A percentile compares a stretch with the other conserved stretches of the same genome.
Conservation (phyloP, 1,284 basidiomycete genomes). For the Rhodofomes roseus region DNA sequence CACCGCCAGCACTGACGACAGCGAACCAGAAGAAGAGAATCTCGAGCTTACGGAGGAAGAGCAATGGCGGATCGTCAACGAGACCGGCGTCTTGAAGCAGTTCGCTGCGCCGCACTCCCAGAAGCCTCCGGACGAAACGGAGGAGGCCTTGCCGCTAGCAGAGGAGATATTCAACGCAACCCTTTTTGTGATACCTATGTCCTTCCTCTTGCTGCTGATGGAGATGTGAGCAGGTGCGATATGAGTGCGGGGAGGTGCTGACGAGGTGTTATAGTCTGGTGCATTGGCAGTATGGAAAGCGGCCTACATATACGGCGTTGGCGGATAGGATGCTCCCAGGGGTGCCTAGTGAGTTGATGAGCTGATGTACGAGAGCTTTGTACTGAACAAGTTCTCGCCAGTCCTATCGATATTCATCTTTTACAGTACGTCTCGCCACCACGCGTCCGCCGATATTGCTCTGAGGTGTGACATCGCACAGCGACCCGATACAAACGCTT, state of each 20-base stretch:
- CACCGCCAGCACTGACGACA: background rate
- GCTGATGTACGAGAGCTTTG: background rate
- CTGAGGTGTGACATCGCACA: slow-evolving; percentile 21
- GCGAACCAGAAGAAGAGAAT: background rate
- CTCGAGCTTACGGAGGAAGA: slow-evolving; percentile 66
- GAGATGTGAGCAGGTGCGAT: slow-evolving; percentile 62
- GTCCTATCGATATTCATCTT: slow-evolving; percentile 73
- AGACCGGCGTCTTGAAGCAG: slow-evolving; percentile 61
- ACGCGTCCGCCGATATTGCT: background rate
- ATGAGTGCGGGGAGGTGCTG: background rate
- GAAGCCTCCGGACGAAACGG: slow-evolving; percentile 16
- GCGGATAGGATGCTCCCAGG: slow-evolving; percentile 53
- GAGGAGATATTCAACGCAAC: slow-evolving; percentile 67
- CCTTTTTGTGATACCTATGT: slow-evolving; percentile 64
- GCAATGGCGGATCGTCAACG: slow-evolving; percentile 69
- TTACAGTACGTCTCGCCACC: slow-evolving; percentile 52
- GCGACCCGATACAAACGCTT: slow-evolving; percentile 61
- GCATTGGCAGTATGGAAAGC: slow-evolving; percentile 69
- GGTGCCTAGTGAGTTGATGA: slow-evolving; percentile 66
- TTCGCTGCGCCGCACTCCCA: slow-evolving; percentile 19
- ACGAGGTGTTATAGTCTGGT: slow-evolving; percentile 47
- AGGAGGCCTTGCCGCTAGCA: slow-evolving; percentile 43
- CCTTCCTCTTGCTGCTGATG: slow-evolving; percentile 70
- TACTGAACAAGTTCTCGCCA: slow-evolving; percentile 25
- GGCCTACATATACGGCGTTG: slow-evolving; percentile 43